Conservation (phyloP, 352 stramenopile species). For the Pilasporangium apinafurcum region DNA sequence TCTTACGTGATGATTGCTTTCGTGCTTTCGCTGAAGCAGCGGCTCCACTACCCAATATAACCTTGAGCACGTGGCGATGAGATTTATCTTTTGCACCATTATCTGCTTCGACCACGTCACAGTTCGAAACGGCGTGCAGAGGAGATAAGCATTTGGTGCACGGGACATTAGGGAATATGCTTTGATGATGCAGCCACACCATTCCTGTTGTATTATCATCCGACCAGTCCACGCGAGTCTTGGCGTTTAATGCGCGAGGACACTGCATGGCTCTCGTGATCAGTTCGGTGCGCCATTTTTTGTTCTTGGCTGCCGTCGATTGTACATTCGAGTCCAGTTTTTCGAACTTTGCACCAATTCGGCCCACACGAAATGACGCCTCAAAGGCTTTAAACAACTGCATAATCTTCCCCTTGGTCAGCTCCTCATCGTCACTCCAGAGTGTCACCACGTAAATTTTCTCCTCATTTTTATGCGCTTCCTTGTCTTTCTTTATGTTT, state of each 20-base stretch:
- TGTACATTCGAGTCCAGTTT: neutral
- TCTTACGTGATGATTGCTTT: too few relatives aligned
- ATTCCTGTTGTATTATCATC: constrained; percentile 10
- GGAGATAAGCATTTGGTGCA: constrained; percentile 6
- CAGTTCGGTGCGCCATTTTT: constrained; percentile 32
- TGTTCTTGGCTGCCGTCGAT: constrained; percentile 5
- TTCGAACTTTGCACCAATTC: too few relatives aligned
- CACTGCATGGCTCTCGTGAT: constrained; percentile 17
- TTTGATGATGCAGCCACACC: constrained; percentile 46
- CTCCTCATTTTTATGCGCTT: constrained; percentile 10
- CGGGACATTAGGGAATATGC: constrained; percentile 9
- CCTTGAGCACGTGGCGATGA: too few relatives aligned
- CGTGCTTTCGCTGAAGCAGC: too few relatives aligned
- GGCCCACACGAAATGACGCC: constrained; percentile 23
- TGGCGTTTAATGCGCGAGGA: constrained; percentile 15
- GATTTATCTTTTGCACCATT: too few relatives aligned
- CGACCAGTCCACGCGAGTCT: constrained; percentile 34
- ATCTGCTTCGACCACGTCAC: too few relatives aligned
- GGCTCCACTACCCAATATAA: too few relatives aligned
- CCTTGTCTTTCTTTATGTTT: constrained; percentile 4
- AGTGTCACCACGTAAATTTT: constrained; percentile 24
- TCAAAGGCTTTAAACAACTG: constrained; percentile 26
- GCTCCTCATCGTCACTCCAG: constrained; percentile 22
- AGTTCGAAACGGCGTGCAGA: constrained; percentile 1
- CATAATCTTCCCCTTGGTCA: constrained; percentile 23